phyloP scores from a whole-genome alignment of 2,329 filamentous ascomycete genomes.

The Penicillium sp. region DNA sequence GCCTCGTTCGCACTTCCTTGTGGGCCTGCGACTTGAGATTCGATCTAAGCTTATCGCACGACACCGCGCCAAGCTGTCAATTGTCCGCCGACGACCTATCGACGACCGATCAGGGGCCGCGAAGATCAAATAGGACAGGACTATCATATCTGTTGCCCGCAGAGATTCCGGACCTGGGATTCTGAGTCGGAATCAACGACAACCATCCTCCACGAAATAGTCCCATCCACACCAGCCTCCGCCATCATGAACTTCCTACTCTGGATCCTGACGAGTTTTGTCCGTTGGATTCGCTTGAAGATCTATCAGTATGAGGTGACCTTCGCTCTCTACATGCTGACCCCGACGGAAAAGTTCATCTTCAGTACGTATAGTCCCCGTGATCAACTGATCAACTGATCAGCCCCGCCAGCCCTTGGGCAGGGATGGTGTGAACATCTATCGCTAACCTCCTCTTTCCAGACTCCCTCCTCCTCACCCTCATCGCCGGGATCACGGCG shows the following conservation, averaged over 20 bases:
- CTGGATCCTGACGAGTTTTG: constrained; percentile 57
- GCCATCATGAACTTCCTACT: constrained; percentile 33
- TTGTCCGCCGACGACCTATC: background rate
- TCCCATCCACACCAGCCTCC: background rate
- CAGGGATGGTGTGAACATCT: no score
- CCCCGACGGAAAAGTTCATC: constrained; percentile 91
- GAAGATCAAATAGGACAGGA: background rate
- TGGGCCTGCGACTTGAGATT: no score
- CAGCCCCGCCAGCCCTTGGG: no score
- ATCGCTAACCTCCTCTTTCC: no score
- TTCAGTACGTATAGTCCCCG: constrained; percentile 72
- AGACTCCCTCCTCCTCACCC: constrained; percentile 92
- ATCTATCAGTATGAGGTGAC: constrained; percentile 98
- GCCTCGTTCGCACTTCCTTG: no score
- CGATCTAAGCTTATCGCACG: no score
- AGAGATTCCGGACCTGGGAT: no score
- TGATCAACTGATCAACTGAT: no score
- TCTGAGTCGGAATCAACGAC: no score
- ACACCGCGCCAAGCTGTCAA: no score
- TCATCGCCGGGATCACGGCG: constrained; percentile 82
- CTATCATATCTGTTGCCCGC: no score
- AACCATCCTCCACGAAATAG: no score
- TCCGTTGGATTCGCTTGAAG: constrained; percentile 90
- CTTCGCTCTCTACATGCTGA: constrained; percentile 96
- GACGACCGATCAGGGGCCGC: background rate